phyloP scores from a whole-genome alignment of 1,284 basidiomycete genomes.

The Coniophora puteana region DNA sequence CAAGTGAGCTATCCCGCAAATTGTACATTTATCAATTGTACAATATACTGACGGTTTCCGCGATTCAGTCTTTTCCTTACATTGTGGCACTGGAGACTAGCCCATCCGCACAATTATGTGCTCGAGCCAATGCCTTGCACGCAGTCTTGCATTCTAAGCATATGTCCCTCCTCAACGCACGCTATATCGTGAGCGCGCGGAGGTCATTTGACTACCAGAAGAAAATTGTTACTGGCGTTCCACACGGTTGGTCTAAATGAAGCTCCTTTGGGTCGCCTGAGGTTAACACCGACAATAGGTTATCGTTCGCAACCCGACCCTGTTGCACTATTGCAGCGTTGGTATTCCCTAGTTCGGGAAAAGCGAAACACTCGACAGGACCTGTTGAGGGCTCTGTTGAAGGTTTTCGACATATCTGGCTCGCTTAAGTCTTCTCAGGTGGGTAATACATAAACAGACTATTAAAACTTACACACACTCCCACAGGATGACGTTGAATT shows the following conservation, averaged over 20 bases:
- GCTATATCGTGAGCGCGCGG: slow-evolving; percentile 77
- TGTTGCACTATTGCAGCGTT: slow-evolving; percentile 76
- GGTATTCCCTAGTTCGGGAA: slow-evolving; percentile 90
- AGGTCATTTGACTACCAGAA: slow-evolving; percentile 84
- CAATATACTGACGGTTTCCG: slow-evolving; percentile 2
- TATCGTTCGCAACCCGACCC: slow-evolving; percentile 59
- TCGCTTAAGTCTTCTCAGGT: slow-evolving; percentile 46
- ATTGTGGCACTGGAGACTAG: slow-evolving; percentile 93
- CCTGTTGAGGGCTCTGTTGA: slow-evolving; percentile 81
- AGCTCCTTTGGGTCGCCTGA: not conserved
- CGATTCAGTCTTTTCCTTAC: slow-evolving; percentile 87
- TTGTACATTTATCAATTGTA: not conserved
- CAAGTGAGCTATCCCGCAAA: slow-evolving; percentile 57
- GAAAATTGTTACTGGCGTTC: slow-evolving; percentile 40
- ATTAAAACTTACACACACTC: slow-evolving; percentile 1
- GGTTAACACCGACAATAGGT: slow-evolving; percentile 36
- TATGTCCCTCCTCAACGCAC: slow-evolving; percentile 82
- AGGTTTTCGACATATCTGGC: slow-evolving; percentile 69
- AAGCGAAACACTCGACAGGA: slow-evolving; percentile 84
- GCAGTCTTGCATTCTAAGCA: slow-evolving; percentile 86
- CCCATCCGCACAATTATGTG: slow-evolving; percentile 55
- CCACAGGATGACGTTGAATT: slow-evolving; percentile 79
- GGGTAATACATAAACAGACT: slow-evolving; percentile 6
- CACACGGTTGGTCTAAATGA: slow-evolving; percentile 40
- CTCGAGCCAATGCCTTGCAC: slow-evolving; percentile 80